Percentiles rank a stretch among this genome's conserved stretches.
phyloP scores from a whole-genome alignment of 2,329 filamentous ascomycete species.

The Fusarium verticillioides region DNA sequence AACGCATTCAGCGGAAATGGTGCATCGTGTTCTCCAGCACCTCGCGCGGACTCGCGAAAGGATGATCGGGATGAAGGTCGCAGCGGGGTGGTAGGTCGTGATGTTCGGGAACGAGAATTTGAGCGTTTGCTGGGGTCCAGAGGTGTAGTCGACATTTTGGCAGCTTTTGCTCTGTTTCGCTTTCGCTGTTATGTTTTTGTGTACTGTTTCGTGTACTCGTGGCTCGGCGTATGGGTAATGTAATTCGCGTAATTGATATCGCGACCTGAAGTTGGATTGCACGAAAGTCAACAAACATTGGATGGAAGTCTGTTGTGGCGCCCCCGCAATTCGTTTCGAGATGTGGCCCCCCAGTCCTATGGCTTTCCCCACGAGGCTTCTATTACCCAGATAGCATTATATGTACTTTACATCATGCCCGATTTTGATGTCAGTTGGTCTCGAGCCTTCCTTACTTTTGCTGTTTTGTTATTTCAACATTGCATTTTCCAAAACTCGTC shows the following conservation, averaged over 20 bases:
- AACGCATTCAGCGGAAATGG: slow-evolving; percentile 81
- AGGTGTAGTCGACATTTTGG: slow-evolving; percentile 44
- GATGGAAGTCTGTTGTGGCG: slow-evolving; percentile 23
- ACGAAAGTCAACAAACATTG: slow-evolving; percentile 34
- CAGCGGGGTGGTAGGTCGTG: slow-evolving; percentile 90
- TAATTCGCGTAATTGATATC: not conserved
- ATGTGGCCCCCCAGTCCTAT: slow-evolving; percentile 25
- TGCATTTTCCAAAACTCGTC: not conserved
- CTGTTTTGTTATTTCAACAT: not conserved
- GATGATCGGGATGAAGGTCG: slow-evolving; percentile 91
- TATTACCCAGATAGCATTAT: not conserved
- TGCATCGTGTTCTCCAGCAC: slow-evolving; percentile 61
- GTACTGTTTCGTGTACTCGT: not conserved
- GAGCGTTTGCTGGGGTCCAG: slow-evolving; percentile 56
- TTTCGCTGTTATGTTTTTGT: not conserved
- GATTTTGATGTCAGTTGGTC: not conserved
- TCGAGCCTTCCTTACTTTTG: too few species aligned
- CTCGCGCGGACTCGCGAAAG: slow-evolving; percentile 78
- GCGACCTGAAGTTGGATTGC: slow-evolving; percentile 8
- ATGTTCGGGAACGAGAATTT: slow-evolving; percentile 71
- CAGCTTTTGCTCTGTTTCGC: not conserved
- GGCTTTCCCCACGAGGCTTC: slow-evolving; percentile 14
- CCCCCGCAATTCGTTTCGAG: slow-evolving; percentile 11
- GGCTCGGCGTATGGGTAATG: not conserved
- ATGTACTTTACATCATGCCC: slow-evolving; percentile 1